A percentile compares a stretch with the other conserved stretches of the same genome.
phyloP scores from a whole-genome alignment of 176 grass and related monocot species.

The Neostapfia colusana region DNA sequence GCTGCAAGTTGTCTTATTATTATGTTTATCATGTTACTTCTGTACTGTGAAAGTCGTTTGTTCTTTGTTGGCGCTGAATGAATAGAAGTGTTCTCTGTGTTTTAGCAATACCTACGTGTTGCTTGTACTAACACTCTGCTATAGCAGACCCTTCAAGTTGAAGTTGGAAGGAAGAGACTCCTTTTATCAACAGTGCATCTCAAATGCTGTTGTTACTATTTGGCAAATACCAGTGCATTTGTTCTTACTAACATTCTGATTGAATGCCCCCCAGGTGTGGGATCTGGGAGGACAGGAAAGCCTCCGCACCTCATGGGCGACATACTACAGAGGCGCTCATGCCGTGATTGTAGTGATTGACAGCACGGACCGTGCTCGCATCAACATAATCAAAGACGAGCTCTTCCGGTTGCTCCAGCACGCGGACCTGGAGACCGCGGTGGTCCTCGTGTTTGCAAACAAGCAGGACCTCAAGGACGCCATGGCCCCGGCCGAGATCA shows the following conservation, averaged over 20 bases:
- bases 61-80: background rate
- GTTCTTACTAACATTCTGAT: constrained; percentile 34
- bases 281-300: constrained; percentile 96
- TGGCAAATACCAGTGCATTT: background rate
- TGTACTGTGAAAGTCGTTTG: background rate
- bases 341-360: constrained; percentile 89
- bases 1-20: constrained; percentile 1
- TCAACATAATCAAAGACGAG: constrained; percentile 89
- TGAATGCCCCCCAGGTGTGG: constrained; percentile 69
- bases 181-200: background rate
- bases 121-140: constrained; percentile 13
- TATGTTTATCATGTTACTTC: constrained; percentile 10
- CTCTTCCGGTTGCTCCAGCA: constrained; percentile 80
- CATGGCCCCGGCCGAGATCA: constrained; percentile 89
- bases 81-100: background rate
- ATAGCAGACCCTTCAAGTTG: background rate
- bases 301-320: constrained; percentile 83
- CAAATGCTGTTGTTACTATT: background rate
- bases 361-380: constrained; percentile 80
- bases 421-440: constrained; percentile 60
- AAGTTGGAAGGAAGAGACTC: background rate
- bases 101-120: background rate
- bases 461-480: constrained; percentile 97
- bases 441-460: constrained; percentile 85
- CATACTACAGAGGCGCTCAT: constrained; percentile 81